Base-by-base conservation (phyloP, 2,329 filamentous ascomycete genomes). In the Aspergillus pseudoterreus region DNA sequence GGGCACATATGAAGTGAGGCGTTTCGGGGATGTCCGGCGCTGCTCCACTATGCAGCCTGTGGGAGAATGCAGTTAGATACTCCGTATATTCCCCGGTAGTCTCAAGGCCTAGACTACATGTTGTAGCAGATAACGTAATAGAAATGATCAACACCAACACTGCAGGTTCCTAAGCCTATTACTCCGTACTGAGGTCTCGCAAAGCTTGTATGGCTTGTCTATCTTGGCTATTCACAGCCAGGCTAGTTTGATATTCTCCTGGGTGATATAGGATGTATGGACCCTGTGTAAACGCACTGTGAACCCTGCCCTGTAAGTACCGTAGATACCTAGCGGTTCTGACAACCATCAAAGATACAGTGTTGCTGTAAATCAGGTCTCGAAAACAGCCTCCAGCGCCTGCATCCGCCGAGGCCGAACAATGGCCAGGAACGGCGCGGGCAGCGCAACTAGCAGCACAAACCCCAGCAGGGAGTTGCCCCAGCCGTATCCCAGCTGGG, bases 401-500 rank as follows among this genome's bases (percentile, higher is more conserved):
- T 15, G 36, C 46, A 48, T 50, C 42, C 12, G 19, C 32, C 30
- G 27, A 30, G 47, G 47, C 30, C 36, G 41, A 24, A 50, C 32
- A 36, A 50, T 50, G 41, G 44, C 41, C 14, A 50, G 21, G n/a
- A 50, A 33, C 9, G 48, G 33, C 36, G 22, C 35, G 22, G 33
- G 43, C 22, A 41, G 15, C 15, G 33, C 33, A 22, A 41, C 6
- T 3, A 45, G 15, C 4, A 46, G 33, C 17, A 50, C 33, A 15
- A 50, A 45, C 10, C 39, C 45, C n/a, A 52, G 44, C 9, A 51
- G 17, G 2, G 43, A 47, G 33, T 51, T 51, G 6, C 45, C 50
- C 50, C 50, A 52, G 17, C 50, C 50, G 45, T 52, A 48, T 2
- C 50, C 50, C 24, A 52, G 38, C 6, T 14, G 21, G 6, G 24